Conservation (phyloP, 2,329 filamentous ascomycete species). For the Beauveria sp. region DNA sequence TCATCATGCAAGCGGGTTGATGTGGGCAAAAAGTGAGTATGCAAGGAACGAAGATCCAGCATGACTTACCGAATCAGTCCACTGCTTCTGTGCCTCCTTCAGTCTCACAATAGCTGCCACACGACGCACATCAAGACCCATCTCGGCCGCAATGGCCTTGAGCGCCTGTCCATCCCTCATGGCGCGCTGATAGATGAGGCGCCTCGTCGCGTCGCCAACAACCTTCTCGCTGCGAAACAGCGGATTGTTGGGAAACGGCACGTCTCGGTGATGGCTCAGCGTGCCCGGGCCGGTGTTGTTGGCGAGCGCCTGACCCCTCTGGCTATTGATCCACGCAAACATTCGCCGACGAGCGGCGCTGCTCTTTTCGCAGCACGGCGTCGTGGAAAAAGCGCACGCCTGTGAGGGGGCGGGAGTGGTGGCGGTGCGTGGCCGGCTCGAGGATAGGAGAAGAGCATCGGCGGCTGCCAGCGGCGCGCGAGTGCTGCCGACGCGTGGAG, state of each 20-base stretch:
- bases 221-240: conserved; percentile 65
- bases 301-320: conserved; percentile 19
- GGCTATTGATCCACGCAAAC: conserved; percentile 29
- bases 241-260: conserved; percentile 68
- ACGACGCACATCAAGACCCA: conserved; percentile 72
- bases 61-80: conserved; percentile 62
- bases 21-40: conserved; percentile 10
- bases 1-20: conserved; percentile 39
- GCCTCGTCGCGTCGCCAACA: conserved; percentile 63
- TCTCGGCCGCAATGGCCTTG: conserved; percentile 67
- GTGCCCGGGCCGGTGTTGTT: conserved; percentile 27
- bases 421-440: conserved; percentile 12
- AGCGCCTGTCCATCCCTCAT: conserved; percentile 59
- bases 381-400: conserved; percentile 32
- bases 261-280: conserved; percentile 29
- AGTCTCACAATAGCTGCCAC: conserved; percentile 80
- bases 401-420: conserved; percentile 14
- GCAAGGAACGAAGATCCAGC: conserved; percentile 1
- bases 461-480: conserved; percentile 23
- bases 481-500: conserved; percentile 14
- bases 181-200: conserved; percentile 66
- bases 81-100: conserved; percentile 78
- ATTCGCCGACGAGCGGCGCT: conserved; percentile 30
- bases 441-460: conserved; percentile 23
- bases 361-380: conserved; percentile 30